phyloP scores from a whole-genome alignment of 495 filamentous ascomycete genomes.

The Trichoderma reesei region DNA sequence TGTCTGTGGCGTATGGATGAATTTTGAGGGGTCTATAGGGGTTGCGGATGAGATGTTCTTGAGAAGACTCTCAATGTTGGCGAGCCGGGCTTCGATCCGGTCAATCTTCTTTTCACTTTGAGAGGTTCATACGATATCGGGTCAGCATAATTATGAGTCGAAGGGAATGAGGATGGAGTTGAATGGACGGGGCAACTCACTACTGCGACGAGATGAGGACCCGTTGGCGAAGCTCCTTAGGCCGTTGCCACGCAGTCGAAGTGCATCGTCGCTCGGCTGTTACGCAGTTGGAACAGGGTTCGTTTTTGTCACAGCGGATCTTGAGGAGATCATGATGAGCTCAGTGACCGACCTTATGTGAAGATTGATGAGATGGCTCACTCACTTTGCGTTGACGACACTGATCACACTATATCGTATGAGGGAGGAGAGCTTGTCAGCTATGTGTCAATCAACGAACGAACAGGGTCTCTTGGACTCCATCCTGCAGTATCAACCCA shows the following conservation, averaged over 20 bases:
- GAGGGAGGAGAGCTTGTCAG: not conserved
- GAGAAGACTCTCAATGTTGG: slow-evolving; percentile 46
- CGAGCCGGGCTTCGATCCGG: slow-evolving; percentile 52
- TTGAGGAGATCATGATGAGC: slow-evolving; percentile 25
- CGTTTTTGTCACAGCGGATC: slow-evolving; percentile 60
- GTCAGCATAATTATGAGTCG: not conserved
- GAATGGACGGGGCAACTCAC: slow-evolving; percentile 27
- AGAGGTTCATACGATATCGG: not conserved
- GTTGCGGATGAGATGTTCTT: slow-evolving; percentile 27
- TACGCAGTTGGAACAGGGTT: slow-evolving; percentile 57
- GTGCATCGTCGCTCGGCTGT: slow-evolving; percentile 45
- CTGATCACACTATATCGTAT: slow-evolving; percentile 24
- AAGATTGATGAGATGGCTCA: slow-evolving; percentile 15
- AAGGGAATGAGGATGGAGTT: not conserved
- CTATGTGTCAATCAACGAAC: not conserved
- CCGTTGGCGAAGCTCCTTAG: slow-evolving; percentile 48
- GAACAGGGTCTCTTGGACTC: not conserved
- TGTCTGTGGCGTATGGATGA: not conserved
- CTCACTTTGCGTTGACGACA: slow-evolving; percentile 42
- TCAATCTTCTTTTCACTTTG: slow-evolving; percentile 60
- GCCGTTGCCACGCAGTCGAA: slow-evolving; percentile 50
- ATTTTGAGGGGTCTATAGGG: not conserved
- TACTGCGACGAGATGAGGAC: slow-evolving; percentile 63
- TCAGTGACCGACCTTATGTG: not conserved
- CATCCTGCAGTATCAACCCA: not conserved